Evolutionary conservation across 2,329 filamentous ascomycete genomes (phyloP), one percentile per base, ranked within the genome.

Genomic region (Xylaria sp.): DNA sequence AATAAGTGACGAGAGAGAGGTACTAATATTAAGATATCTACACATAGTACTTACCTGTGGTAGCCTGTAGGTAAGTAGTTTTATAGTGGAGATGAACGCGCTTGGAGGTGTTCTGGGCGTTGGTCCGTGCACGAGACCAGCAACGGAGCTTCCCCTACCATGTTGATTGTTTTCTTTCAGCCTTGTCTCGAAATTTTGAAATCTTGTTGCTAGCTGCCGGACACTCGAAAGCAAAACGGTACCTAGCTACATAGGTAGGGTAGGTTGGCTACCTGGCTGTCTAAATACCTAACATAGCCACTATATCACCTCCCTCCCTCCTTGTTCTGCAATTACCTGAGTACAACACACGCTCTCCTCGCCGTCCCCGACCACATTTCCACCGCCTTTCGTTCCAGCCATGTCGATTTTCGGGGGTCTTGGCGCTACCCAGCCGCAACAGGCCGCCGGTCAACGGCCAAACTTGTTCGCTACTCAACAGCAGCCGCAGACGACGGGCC

Each of bases 141-240:
- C 38, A 51, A 55, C 53, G 33, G 57, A 65, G 61, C 51, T 62
- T 39, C 53, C 53, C 63, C 36, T 69, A 63, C 66, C 67, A 71
- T 75, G 71, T 74, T 76, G 73, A 74, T 69, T 71, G 71, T 73
- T 76, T 75, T 75, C 72, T 71, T 70, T 74, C 74, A 73, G 73
- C 73, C 73, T 76, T 54, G 69, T 65, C 65, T 51, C 33, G 57
- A 73, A 73, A 71, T 71, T 71, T 71, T 39, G 64, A 25, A 57
- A 56, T 55, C 33, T 38, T 25, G 31, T 33, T 22, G 10, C 56
- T 22, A 56, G 33, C 49, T 59, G 38, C 51, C 36, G 33, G 20
- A 36, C 11, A 20, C 38, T 47, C 22, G 33, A 22, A 39, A 29
- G n/a, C n/a, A 50, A 31, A 44, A 29, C 25, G 38, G 20, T 20